These are phyloP conservation scores for Penicillium soppii DNA, from an alignment of 495 filamentous ascomycete species.

Conservation along the genomic window DNA sequence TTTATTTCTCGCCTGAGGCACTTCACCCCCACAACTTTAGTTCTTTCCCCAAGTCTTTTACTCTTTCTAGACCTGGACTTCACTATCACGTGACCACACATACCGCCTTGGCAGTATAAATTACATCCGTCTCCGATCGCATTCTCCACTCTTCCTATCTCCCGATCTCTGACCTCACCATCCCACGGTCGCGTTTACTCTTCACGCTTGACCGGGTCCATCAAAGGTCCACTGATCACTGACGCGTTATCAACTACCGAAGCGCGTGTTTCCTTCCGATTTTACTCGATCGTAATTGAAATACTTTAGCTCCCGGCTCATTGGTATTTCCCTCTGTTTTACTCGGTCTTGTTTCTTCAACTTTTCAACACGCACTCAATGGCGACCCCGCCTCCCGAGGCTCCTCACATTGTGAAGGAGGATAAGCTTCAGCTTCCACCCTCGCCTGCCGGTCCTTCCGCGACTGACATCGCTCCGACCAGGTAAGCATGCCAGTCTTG, in stretches of 20 bases:
- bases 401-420: constrained; percentile 38
- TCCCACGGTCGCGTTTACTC: constrained; percentile 7
- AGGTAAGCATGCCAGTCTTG: constrained; percentile 25
- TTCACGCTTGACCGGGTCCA: constrained; percentile 4
- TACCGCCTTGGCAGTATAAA: constrained; percentile 50
- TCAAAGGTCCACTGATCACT: neutral
- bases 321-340: constrained; percentile 16
- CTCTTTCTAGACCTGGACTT: constrained; percentile 9
- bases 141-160: constrained; percentile 46
- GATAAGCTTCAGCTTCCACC: constrained; percentile 48
- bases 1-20: constrained; percentile 21
- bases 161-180: constrained; percentile 17
- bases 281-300: no score
- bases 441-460: constrained; percentile 38
- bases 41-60: constrained; percentile 11
- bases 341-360: constrained; percentile 7
- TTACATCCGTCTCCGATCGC: constrained; percentile 38
- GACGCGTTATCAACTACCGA: constrained; percentile 9
- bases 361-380: constrained; percentile 28
- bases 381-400: constrained; percentile 53
- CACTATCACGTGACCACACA: constrained; percentile 39
- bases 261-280: neutral
- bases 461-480: constrained; percentile 25
- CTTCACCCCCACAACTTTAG: constrained; percentile 1
- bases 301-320: constrained; percentile 2